Base-by-base conservation (phyloP, 805 yeast genomes). In the Candida patagonica region DNA sequence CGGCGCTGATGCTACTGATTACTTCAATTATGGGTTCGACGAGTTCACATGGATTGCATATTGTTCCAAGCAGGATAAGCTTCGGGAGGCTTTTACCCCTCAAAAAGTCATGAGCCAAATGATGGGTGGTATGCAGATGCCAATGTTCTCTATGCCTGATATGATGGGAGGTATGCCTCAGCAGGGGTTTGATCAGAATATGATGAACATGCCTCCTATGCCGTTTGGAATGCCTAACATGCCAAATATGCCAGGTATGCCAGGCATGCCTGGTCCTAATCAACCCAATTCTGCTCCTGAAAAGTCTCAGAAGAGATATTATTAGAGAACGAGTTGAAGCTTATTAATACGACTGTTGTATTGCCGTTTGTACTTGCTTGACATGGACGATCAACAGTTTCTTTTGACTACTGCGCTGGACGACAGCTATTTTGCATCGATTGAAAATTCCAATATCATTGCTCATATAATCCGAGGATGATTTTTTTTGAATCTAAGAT, bases 11-110 rank as follows among this genome's bases (percentile, higher is more conserved):
- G 64, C 85, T 30, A 74, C 94, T 6, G 97, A 92, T 60, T 94
- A 87, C 61, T 92, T 92, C 69, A 92, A 92, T 63, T 92, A 78
- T 55, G 98, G 98, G 1, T 92, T 92, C 56, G 95, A 92, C 57
- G 99, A 92, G 64, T 73, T 83, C 49, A 82, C 96, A 12, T 92
- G 99, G 99, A 77, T 82, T 40, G 86, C 88, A 19, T 92, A 92
- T 62, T 78, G 95, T 50, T 69, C 78, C 30, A 86, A 85, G 58
- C 96, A 88, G 55, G 95, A 88, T 58, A 78, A 76, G 49, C 54
- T 80, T 36, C 71, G 92, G 41, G 78, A 79, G 5, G 88, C 82
- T 44, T 88, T 77, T 62, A 82, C 84, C 44, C 92, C 94, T 2
- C 83, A 80, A 42, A 86, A 82, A 53, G 66, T 85, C 16, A 73